Percentiles rank a stretch among this genome's conserved stretches.
Evolutionary conservation across 2,329 filamentous ascomycete species (phyloP).

Genomic region (Ophiostoma quercus): DNA sequence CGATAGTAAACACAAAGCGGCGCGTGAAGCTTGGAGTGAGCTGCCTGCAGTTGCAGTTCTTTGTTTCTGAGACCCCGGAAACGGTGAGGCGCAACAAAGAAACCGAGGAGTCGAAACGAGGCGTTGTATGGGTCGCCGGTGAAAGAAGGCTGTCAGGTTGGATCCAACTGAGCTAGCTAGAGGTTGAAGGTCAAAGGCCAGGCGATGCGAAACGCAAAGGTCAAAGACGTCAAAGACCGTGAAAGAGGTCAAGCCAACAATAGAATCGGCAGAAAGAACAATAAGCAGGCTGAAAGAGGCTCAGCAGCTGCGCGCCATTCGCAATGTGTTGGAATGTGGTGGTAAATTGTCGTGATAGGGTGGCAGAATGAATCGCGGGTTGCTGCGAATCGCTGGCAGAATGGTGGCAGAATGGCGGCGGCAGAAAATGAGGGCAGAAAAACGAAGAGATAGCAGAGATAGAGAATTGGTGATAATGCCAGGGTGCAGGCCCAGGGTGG

Average conservation of each 20-base stretch:
- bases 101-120: not conserved
- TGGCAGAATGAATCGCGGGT: not conserved
- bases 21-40: not conserved
- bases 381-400: not conserved
- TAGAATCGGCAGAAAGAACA: not conserved
- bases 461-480: not conserved
- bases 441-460: conserved; percentile 4
- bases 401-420: not conserved
- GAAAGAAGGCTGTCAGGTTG: not conserved
- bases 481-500: not conserved
- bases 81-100: conserved; percentile 12
- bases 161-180: not conserved
- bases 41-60: not conserved
- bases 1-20: not conserved
- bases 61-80: not conserved
- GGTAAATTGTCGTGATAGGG: not conserved
- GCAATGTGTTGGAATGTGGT: not conserved
- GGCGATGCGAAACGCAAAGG: not conserved
- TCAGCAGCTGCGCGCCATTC: not conserved
- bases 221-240: not conserved
- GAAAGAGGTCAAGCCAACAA: conserved; percentile 4
- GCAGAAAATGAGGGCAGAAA: conserved; percentile 10
- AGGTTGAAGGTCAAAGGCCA: not conserved
- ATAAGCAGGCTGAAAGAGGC: not conserved
- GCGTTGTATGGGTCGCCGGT: not conserved